These are phyloP conservation scores for Lumnitzera littorea DNA, from an alignment of 345 rosid species.

Conservation along the genomic window DNA sequence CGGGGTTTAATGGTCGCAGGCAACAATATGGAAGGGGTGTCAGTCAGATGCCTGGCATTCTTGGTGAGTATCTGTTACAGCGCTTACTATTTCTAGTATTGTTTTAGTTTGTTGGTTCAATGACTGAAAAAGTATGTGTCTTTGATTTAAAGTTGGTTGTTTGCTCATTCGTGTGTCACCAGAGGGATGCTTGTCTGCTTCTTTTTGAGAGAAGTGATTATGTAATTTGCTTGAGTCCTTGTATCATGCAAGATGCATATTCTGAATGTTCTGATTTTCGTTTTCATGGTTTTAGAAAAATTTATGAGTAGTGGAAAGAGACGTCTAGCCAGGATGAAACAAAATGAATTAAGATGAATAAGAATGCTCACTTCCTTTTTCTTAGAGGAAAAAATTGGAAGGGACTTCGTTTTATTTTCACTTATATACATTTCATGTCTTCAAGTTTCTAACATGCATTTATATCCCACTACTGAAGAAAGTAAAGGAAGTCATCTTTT, in stretches of 20 bases:
- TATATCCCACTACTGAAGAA: too few relatives aligned
- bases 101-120: neutral
- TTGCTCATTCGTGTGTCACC: too few relatives aligned
- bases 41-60: constrained; percentile 20
- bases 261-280: neutral
- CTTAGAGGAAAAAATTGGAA: too few relatives aligned
- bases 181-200: too few relatives aligned
- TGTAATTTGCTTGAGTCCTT: too few relatives aligned
- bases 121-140: neutral
- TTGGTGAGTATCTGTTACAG: constrained; percentile 23
- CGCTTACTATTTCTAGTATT: constrained; percentile 2
- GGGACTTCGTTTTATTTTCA: too few relatives aligned
- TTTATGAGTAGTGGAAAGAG: neutral
- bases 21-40: constrained; percentile 11
- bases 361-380: too few relatives aligned
- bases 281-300: neutral
- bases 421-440: too few relatives aligned
- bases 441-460: too few relatives aligned
- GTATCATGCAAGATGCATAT: neutral
- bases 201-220: too few relatives aligned
- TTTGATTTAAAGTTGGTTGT: neutral
- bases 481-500: neutral
- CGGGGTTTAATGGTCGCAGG: constrained; percentile 19
- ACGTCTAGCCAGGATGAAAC: neutral
- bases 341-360: neutral